Base-by-base conservation (phyloP, 139 green algal species). In the Chlamydomonas schloesseri region DNA sequence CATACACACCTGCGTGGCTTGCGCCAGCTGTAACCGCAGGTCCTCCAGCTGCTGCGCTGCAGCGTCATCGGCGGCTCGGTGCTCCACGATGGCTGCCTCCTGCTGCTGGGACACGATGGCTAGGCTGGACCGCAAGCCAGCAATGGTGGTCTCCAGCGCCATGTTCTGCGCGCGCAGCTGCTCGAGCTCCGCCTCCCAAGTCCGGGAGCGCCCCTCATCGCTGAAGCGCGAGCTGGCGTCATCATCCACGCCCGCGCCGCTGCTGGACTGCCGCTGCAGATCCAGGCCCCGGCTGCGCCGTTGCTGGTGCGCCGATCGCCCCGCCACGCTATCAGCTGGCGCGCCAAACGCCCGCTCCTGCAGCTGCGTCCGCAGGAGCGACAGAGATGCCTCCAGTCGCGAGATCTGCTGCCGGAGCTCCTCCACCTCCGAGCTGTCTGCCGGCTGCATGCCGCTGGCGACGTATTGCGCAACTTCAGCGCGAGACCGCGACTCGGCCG, bases 331-430 rank as follows among this genome's bases (percentile, higher is more conserved):
- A 50, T 50, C 42, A 8, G 5, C 8, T 50, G 42, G 42, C 42
- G 42, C 42, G 8, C 42, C 42, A 8, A 50, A 50, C 42, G 42
- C 42, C 42, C 42, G 42, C 36, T 83, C 78, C 14, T 50, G 23
- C 4, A 84, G 78, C 47, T 84, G 78, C 42, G 23, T 34, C 23
- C 78, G 62, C 18, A 84, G 78, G 29, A 17, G 42, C 34, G 78
- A 84, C 9, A 84, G 46, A 10, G 78, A 72, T 2, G n/a, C 78
- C 42, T 84, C 78, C 3, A 84, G 29, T 1, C 78, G 78, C 21
- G 78, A 18, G 26, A 84, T 84, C n/a, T 84, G 18, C 5, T 55
- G n/a, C 0, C 78, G 78, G 42, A 84, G 47, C 78, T 74, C 64
- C 28, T 67, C 0, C 20, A 84, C 78, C 42, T 84, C 78, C n/a